phyloP scores from a whole-genome alignment of 106 monocot genomes.

The Dioscorea dumetorum region DNA sequence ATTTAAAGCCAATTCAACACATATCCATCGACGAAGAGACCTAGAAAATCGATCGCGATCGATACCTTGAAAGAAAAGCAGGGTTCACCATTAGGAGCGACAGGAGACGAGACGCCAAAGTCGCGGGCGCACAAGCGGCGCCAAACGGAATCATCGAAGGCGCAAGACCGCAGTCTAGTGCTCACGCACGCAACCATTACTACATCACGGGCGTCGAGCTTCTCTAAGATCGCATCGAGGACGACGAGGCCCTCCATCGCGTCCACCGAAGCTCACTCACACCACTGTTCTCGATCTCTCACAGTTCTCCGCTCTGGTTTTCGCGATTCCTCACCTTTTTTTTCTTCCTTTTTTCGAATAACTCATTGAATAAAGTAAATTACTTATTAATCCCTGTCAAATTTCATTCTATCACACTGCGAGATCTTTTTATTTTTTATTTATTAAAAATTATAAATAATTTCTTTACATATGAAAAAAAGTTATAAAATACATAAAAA shows the following conservation, averaged over 20 bases:
- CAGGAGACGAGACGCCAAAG: constrained; percentile 6
- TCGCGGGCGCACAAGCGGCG: constrained; percentile 28
- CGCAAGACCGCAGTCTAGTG: constrained; percentile 15
- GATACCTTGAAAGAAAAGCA: constrained; percentile 27
- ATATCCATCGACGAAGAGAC: neutral
- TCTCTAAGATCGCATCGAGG: constrained; percentile 22
- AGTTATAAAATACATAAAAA: too few species aligned
- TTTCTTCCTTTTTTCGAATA: too few species aligned
- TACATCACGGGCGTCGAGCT: constrained; percentile 4
- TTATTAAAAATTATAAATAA: too few species aligned
- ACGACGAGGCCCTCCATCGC: constrained; percentile 12
- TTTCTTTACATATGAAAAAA: too few species aligned
- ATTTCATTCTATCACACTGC: too few species aligned
- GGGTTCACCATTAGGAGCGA: constrained; percentile 22
- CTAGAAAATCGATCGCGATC: neutral
- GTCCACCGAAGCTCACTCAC: neutral
- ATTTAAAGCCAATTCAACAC: too few species aligned
- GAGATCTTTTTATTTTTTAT: too few species aligned
- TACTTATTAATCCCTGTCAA: too few species aligned
- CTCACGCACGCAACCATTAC: constrained; percentile 22
- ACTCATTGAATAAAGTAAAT: too few species aligned
- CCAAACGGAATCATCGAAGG: constrained; percentile 28
- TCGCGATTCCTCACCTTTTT: too few species aligned
- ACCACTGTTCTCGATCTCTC: too few species aligned
- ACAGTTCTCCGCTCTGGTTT: too few species aligned